Conservation (phyloP, 2,329 filamentous ascomycete genomes). For the Curvularia sp. region DNA sequence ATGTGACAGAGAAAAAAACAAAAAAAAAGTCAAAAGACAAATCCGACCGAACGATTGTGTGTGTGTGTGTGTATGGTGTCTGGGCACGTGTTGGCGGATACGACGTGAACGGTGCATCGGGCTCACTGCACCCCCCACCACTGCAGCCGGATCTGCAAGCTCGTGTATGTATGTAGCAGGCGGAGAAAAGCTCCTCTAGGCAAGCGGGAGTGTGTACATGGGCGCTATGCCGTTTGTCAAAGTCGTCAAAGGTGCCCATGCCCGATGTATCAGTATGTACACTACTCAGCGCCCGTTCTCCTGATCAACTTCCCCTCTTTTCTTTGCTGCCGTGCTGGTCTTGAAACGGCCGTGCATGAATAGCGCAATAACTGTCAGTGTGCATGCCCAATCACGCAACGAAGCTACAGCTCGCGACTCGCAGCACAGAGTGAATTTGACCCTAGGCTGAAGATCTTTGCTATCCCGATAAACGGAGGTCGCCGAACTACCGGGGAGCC, state of each 20-base stretch:
- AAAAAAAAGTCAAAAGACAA: not conserved
- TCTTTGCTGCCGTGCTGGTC: slow-evolving; percentile 11
- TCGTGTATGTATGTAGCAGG: not conserved
- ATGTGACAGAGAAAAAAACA: not conserved
- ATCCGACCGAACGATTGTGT: not conserved
- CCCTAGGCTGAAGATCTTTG: slow-evolving; percentile 12
- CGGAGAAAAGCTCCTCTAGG: not conserved
- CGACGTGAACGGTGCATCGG: slow-evolving; percentile 18
- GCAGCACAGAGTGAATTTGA: slow-evolving; percentile 8
- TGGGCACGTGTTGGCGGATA: slow-evolving; percentile 12
- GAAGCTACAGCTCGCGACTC: slow-evolving; percentile 6
- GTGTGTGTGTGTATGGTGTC: not conserved
- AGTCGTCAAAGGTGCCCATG: slow-evolving; percentile 2
- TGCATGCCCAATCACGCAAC: slow-evolving; percentile 8
- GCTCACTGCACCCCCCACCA: slow-evolving; percentile 3
- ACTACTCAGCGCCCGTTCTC: slow-evolving; percentile 7
- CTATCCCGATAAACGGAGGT: slow-evolving; percentile 3
- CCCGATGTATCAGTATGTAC: not conserved
- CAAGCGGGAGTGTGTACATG: not conserved
- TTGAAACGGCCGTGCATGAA: slow-evolving; percentile 19
- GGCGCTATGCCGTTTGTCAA: slow-evolving; percentile 2
- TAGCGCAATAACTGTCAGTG: slow-evolving; percentile 9
- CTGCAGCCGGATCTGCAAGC: slow-evolving; percentile 9
- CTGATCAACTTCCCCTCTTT: slow-evolving; percentile 19
- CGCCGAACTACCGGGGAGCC: not conserved